Base-by-base conservation (phyloP, 2,329 filamentous ascomycete genomes). In the Fusarium sp. region DNA sequence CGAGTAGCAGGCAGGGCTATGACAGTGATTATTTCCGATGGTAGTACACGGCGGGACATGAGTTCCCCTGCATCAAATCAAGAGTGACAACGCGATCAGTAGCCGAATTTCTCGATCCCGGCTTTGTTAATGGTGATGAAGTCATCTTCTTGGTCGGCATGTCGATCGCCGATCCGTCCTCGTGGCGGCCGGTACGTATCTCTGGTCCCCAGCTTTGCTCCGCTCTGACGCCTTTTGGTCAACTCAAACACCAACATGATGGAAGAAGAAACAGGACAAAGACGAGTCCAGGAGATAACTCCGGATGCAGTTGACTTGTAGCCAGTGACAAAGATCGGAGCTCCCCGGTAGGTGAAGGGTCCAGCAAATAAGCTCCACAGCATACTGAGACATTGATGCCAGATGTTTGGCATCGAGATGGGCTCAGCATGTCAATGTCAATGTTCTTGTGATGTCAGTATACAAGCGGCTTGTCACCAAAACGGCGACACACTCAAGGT, bases 71-170 rank as follows among this genome's bases (percentile, higher is more conserved):
- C 29, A 67, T 61, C 43, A 57, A 36, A 35, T 45, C 35, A n/a
- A 26, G 8, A 12, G 22, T 28, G 19, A 24, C 12, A 36, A 32
- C 26, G 34, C 64, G 68, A 71, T 70, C 64, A 25, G 36, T 53
- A 50, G 49, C 43, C 31, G 31, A 39, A 54, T 59, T 67, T 34
- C 54, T 67, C 68, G 68, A 70, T 70, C 55, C 43, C 45, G 36
- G 39, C 35, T 24, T 35, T 38, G 40, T 40, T 51, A 26, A 53
- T 43, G 59, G 52, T n/a, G 45, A 71, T 71, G 68, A 70, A 71
- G 65, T 70, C 68, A 70, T 70, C 53, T n/a, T 47, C 47, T 51
- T 45, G 46, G 58, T 39, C 52, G 40, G 42, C 48, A 53, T 12
- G 35, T 40, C 5, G 57, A 67, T 67, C 64, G 64, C 64, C 64